Conservation (phyloP, 2,329 filamentous ascomycete species). For the Apiospora pterosperma region DNA sequence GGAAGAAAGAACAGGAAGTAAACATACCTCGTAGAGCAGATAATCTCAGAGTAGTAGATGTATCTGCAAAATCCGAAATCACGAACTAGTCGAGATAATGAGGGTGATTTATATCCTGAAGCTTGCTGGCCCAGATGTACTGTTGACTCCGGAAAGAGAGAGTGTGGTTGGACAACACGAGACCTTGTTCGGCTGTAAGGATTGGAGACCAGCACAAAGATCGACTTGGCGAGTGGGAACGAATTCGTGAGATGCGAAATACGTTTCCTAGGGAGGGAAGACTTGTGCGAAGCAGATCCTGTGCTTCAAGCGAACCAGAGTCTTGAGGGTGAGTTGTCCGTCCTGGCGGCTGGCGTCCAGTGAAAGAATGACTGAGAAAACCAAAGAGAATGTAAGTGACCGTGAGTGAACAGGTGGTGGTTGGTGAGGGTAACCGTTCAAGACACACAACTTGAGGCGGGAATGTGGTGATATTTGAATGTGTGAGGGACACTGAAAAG, state of each 20-base stretch:
- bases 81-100: background rate
- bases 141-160: background rate
- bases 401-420: background rate
- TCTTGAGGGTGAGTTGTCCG: background rate
- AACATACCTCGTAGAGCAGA: background rate
- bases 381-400: constrained; percentile 2
- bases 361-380: constrained; percentile 2
- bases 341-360: constrained; percentile 5
- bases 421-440: background rate
- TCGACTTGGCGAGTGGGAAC: background rate
- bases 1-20: background rate
- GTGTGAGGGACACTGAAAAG: background rate
- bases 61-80: background rate
- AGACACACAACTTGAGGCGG: background rate
- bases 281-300: constrained; percentile 6
- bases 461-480: constrained; percentile 2
- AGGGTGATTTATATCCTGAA: background rate
- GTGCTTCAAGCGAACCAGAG: constrained; percentile 4
- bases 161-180: constrained; percentile 13
- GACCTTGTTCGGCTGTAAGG: constrained; percentile 7
- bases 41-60: background rate
- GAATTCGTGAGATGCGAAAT: background rate
- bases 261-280: background rate
- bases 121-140: background rate
- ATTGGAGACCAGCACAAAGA: background rate